Base-by-base conservation (phyloP, 2,329 filamentous ascomycete species). In the Curvularia spicifera region DNA sequence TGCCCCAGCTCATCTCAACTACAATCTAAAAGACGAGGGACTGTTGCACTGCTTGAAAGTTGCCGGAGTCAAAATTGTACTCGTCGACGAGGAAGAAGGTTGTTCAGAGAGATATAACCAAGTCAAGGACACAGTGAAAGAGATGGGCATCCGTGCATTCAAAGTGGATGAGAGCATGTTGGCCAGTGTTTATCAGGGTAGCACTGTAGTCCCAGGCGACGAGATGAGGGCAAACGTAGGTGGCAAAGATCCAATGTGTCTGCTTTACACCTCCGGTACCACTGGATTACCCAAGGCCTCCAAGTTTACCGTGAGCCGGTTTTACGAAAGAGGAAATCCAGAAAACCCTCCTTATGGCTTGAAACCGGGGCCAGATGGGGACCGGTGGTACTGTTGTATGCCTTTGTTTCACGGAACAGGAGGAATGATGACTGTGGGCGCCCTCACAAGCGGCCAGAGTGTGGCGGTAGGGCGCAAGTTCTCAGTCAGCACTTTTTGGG, bases 371-470 rank as follows among this genome's bases (percentile, higher is more conserved):
- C 73, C 70, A 24, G 63, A 61, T 31, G 78, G 59, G 29, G 86
- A 91, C 71, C 79, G 87, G 8, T 91, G 87, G 84, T 92, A 91
- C 71, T 85, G 86, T 70, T 89, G 87, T 74, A 92, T 93, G 89
- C 89, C 85, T 0, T 77, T 91, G 13, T 93, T 91, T 70, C 90
- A 93, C 71, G 89, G 89, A 20, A 92, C 90, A 0, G 89, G 89
- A 1, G 85, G 85, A 1, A 82, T 89, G 39, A 79, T 79, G 6
- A 78, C 82, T 28, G 74, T 91, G 56, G 69, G 84, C 4, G 83
- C 85, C 0, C 58, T 82, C 6, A 72, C 68, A 0, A 42, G 56
- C 20, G 72, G 72, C 0, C 57, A 72, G 47, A 87, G 85, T 0
- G 74, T 87, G 10, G 87, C 85, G 59, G 80, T 90, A 28, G 86